These are phyloP conservation scores for Ustilago bromivora DNA, from an alignment of 1,284 basidiomycete genomes.

Conservation along the genomic window DNA sequence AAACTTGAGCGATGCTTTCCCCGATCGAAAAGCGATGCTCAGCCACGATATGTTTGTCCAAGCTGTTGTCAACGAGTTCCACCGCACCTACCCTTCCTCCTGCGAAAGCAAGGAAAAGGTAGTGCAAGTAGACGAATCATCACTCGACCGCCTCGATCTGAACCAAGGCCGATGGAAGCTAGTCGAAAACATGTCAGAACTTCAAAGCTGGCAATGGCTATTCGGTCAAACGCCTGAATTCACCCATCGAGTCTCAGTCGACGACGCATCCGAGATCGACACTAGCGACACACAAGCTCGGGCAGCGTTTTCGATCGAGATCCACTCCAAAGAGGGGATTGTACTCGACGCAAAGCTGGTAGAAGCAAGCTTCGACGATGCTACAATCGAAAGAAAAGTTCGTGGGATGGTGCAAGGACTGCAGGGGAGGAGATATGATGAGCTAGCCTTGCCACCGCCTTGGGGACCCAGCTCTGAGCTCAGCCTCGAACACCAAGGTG, in stretches of 20 bases:
- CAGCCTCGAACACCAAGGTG: background rate
- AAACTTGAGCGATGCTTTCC: constrained; percentile 78
- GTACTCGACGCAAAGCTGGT: constrained; percentile 42
- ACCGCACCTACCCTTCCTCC: constrained; percentile 73
- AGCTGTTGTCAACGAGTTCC: constrained; percentile 81
- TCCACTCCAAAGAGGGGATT: constrained; percentile 51
- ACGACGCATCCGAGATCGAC: constrained; percentile 23
- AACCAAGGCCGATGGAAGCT: constrained; percentile 36
- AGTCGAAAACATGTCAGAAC: constrained; percentile 45
- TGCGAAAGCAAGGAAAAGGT: background rate
- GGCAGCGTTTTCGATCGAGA: constrained; percentile 37
- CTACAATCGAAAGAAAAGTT: constrained; percentile 21
- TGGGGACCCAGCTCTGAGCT: constrained; percentile 33
- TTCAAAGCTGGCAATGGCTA: constrained; percentile 89
- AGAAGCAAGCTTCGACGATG: constrained; percentile 25
- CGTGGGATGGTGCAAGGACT: constrained; percentile 17
- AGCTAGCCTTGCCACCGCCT: constrained; percentile 45
- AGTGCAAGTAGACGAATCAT: constrained; percentile 40
- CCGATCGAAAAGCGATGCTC: constrained; percentile 66
- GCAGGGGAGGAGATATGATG: constrained; percentile 45
- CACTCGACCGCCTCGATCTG: constrained; percentile 8
- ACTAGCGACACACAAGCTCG: constrained; percentile 1
- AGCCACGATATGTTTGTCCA: constrained; percentile 80
- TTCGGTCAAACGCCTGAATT: constrained; percentile 97
- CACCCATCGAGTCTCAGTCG: constrained; percentile 69